Evolutionary conservation across 768 basidiomycete species (phyloP), one percentile per base, ranked within the genome.

Genomic region (Leucocoprinus leucothites): DNA sequence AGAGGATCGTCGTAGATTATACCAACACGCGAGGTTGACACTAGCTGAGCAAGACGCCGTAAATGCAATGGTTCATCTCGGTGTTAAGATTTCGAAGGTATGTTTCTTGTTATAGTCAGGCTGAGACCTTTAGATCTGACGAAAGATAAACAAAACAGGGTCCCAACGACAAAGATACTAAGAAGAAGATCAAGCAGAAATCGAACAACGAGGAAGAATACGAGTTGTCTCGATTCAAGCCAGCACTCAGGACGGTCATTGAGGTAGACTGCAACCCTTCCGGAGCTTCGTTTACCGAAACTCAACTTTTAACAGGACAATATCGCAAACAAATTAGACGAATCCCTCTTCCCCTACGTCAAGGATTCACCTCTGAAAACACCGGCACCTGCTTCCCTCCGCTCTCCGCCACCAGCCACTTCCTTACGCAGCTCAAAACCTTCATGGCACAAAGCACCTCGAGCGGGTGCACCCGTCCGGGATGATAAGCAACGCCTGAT

Each of bases 221-320:
- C 65, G 96, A 98, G 60, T 81, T 99, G 28, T 98, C 96, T 16
- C 82, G 97, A 56, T 99, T 84, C 72, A 94, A 89, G 65, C 97
- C 97, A 6, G 72, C 86, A 1, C 67, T 98, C 25, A 84, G 82
- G 61, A 81, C 85, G 2, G 80, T 98, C 57, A 71, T 99, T 18
- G 93, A 97, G 78, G 95, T 94, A 66, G 14, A 43, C n/a, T 11
- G 22, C 8, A 13, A 66, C 36, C 18, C 6, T 1, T 46, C 41
- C 34, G 7, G 16, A 11, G 31, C 31, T 31, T 31, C 31, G 6
- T 11, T 31, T 31, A n/a, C n/a, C 26, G 8, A 53, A 25, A 18
- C 24, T 22, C 44, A 13, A 5, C 21, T 9, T 7, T 58, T 25
- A 57, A 3, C 62, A 97, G 94, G 95, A 98, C 45, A 91, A 96